Base-by-base conservation (phyloP, 2,329 filamentous ascomycete genomes). In the Pyricularia pennisetigena region DNA sequence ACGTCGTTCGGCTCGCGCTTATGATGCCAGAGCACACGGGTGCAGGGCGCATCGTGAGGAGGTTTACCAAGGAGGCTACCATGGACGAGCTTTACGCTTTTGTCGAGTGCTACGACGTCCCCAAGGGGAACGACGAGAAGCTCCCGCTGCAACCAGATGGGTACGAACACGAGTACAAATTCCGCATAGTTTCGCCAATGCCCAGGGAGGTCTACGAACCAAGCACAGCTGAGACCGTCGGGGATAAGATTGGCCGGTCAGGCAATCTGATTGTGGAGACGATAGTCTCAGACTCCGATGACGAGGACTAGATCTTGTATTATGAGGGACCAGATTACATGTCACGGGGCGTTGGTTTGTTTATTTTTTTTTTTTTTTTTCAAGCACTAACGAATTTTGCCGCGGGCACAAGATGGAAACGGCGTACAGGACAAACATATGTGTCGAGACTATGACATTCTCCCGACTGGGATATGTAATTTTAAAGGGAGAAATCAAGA, bases 1-100 rank as follows among this genome's bases (percentile, higher is more conserved):
- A 91, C 68, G 83, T 89, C 0, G 91, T 97, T 23, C 87, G 93
- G n/a, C 80, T 90, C 30, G 87, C 86, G 4, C 79, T 90, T 61
- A 88, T 87, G 79, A 85, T 90, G 84, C 86, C 87, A 9, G 81
- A 84, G 71, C 76, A 77, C 32, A 79, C 78, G 0, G 89, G 86
- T 4, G 90, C 92, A 65, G 85, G 94, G 61, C 86, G 97, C 2
- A 86, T 97, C 68, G 86, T 94, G 61, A 86, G 86, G 66, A 67
- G 66, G 26, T 98, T 99, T 76, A 78, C 82, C 0, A 82, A 84
- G 0, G 82, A 87, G n/a, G 87, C 91, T 0, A 83, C 85, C 2
- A 81, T 98, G 54, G 94, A 98, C 76, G 93, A 97, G 74, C 80
- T 99, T 6, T 98, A 98, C 77, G 95, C 94, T 0, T 97, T 97